Percentiles rank a stretch among this genome's conserved stretches.
Conservation (phyloP, 2,329 filamentous ascomycete genomes). For the Botrytis fabae region DNA sequence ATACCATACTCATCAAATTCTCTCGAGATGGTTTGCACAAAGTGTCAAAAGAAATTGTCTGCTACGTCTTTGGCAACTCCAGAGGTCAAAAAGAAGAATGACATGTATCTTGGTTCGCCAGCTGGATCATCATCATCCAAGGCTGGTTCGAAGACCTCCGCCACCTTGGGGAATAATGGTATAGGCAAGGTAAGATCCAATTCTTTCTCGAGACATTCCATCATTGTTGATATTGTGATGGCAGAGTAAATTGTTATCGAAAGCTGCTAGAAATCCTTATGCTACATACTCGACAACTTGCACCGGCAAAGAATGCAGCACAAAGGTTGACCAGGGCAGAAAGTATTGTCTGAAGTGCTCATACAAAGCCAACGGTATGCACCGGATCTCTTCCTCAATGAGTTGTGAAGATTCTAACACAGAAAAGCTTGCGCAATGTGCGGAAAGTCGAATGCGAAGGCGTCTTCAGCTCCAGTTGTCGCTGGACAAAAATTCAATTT, state of each 20-base stretch:
- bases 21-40: slow-evolving; percentile 60
- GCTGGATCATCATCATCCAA: slow-evolving; percentile 44
- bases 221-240: slow-evolving; percentile 4
- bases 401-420: slow-evolving; percentile 12
- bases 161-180: slow-evolving; percentile 58
- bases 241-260: slow-evolving; percentile 64
- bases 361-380: slow-evolving; percentile 60
- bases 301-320: slow-evolving; percentile 61
- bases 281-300: slow-evolving; percentile 57
- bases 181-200: slow-evolving; percentile 54
- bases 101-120: slow-evolving; percentile 65
- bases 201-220: neutral
- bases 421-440: slow-evolving; percentile 61
- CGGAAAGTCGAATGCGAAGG: slow-evolving; percentile 57
- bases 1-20: neutral
- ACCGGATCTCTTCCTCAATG: neutral
- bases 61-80: slow-evolving; percentile 62
- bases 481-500: slow-evolving; percentile 63
- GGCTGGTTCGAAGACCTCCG: slow-evolving; percentile 48
- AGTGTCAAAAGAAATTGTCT: slow-evolving; percentile 62
- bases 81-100: slow-evolving; percentile 67
- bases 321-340: slow-evolving; percentile 61
- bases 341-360: slow-evolving; percentile 63
- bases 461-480: slow-evolving; percentile 54
- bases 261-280: slow-evolving; percentile 65